phyloP scores from a whole-genome alignment of 768 basidiomycete genomes.

The Termitomyces sp. region DNA sequence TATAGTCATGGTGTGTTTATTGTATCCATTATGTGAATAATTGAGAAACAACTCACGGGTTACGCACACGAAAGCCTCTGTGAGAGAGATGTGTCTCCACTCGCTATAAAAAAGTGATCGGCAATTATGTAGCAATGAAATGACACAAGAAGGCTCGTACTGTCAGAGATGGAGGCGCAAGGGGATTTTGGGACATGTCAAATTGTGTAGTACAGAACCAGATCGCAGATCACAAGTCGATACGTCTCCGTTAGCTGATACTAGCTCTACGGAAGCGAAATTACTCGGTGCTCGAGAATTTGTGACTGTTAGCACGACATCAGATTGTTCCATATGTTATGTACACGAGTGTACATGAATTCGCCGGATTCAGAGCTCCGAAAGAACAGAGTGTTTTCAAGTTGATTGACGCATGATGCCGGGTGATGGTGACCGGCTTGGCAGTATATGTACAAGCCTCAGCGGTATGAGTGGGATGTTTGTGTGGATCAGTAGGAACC shows the following conservation, averaged over 20 bases:
- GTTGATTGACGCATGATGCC: not conserved
- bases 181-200: not conserved
- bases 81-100: slow-evolving; percentile 28
- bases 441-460: no score
- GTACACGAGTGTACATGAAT: not conserved
- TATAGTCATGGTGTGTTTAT: not conserved
- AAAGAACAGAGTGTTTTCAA: not conserved
- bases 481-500: no score
- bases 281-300: not conserved
- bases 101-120: slow-evolving; percentile 16
- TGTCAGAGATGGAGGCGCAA: not conserved
- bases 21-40: no score
- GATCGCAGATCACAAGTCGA: not conserved
- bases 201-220: not conserved
- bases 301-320: not conserved
- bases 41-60: slow-evolving; percentile 30
- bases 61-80: slow-evolving; percentile 33
- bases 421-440: no score
- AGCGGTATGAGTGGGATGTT: no score
- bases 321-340: not conserved
- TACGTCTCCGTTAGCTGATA: not conserved
- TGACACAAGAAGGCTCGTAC: slow-evolving; percentile 1
- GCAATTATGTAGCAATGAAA: not conserved
- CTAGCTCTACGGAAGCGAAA: not conserved
- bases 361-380: no score